Percentiles rank a stretch among this genome's conserved stretches.
These are phyloP conservation scores for Phytophthora meadii DNA, from an alignment of 352 stramenopile genomes.

Conservation along the genomic window DNA sequence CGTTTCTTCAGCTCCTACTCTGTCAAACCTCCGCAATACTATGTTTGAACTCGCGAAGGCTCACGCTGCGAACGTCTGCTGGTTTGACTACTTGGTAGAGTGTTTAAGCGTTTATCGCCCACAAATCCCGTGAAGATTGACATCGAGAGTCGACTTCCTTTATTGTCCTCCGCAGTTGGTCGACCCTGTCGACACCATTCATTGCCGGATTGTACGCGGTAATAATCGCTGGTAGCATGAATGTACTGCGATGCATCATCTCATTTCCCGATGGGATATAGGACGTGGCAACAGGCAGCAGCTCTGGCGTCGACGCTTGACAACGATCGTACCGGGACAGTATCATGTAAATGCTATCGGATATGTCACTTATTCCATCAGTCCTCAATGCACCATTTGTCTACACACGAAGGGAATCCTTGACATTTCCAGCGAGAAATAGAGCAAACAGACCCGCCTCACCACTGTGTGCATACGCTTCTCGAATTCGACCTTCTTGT, in stretches of 20 bases:
- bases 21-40: not conserved
- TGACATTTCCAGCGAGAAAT: too few species aligned
- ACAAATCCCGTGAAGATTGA: not conserved
- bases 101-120: not conserved
- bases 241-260: constrained; percentile 1
- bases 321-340: not conserved
- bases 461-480: too few species aligned
- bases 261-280: constrained; percentile 2
- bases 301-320: not conserved
- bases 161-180: constrained; percentile 5
- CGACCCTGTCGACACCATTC: constrained; percentile 7
- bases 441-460: too few species aligned
- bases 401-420: too few species aligned
- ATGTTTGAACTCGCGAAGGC: not conserved
- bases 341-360: not conserved
- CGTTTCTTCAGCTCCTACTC: not conserved
- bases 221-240: not conserved
- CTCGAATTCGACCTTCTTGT: too few species aligned
- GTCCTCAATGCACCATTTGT: too few species aligned
- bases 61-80: not conserved
- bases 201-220: constrained; percentile 2
- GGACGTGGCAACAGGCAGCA: not conserved
- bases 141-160: not conserved
- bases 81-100: not conserved
- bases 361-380: too few species aligned